These are phyloP conservation scores for Craterostigma plantagineum DNA, from an alignment of 257 asterid genomes.

Conservation along the genomic window DNA sequence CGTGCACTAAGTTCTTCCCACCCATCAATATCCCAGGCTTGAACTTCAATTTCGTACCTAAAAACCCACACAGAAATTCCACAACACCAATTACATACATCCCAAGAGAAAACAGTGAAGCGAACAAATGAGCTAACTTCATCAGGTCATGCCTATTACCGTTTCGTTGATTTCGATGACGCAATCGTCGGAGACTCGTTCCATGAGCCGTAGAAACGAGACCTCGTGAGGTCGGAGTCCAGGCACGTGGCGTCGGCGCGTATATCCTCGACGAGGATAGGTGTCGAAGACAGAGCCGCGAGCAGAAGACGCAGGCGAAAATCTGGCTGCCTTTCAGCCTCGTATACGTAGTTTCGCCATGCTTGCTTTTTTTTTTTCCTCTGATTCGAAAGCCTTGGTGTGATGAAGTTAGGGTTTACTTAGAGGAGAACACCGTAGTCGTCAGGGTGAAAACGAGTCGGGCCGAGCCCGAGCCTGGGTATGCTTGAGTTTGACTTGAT, in stretches of 20 bases:
- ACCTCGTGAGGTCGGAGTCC: conserved; percentile 75
- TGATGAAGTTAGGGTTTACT: too few relatives aligned
- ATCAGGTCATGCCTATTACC: conserved; percentile 17
- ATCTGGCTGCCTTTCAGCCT: conserved; percentile 57
- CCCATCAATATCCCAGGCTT: conserved; percentile 84
- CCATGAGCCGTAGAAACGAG: conserved; percentile 67
- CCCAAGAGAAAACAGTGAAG: not conserved
- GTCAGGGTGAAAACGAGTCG: too few relatives aligned
- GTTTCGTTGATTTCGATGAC: conserved; percentile 54
- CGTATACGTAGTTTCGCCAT: conserved; percentile 38
- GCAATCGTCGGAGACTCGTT: conserved; percentile 58
- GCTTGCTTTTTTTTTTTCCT: too few relatives aligned
- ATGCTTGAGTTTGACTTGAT: too few relatives aligned
- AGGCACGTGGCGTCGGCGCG: conserved; percentile 51
- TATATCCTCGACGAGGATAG: conserved; percentile 61
- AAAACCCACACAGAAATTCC: conserved; percentile 8
- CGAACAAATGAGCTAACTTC: not conserved
- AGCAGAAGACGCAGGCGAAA: conserved; percentile 63
- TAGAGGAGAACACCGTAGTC: too few relatives aligned
- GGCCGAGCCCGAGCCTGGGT: too few relatives aligned
- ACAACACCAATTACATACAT: not conserved
- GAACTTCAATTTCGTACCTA: conserved; percentile 74
- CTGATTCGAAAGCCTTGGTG: too few relatives aligned
- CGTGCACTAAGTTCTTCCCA: conserved; percentile 56
- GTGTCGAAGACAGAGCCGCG: conserved; percentile 59